Conservation (phyloP, 306 rosid genomes). For the Cicer pinnatifidum region DNA sequence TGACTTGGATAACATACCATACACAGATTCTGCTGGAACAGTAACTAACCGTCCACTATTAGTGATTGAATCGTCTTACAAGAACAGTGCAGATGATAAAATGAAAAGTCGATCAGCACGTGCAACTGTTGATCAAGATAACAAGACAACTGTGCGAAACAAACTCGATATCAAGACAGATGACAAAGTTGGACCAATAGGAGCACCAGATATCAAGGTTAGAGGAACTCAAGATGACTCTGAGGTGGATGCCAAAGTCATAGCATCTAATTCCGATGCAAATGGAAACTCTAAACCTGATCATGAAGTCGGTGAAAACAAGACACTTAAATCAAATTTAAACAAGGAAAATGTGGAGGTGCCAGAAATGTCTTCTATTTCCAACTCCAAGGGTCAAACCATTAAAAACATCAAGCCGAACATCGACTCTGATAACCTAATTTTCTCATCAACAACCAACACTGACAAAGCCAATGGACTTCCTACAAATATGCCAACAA, state of each 20-base stretch:
- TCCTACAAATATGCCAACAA: slow-evolving; percentile 48
- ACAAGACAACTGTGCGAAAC: slow-evolving; percentile 52
- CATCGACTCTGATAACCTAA: slow-evolving; percentile 40
- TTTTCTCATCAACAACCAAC: slow-evolving; percentile 50
- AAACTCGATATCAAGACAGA: slow-evolving; percentile 54
- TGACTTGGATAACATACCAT: slow-evolving; percentile 75
- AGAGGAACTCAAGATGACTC: slow-evolving; percentile 54
- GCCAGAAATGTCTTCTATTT: slow-evolving; percentile 46
- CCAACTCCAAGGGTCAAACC: slow-evolving; percentile 49
- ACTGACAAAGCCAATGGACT: slow-evolving; percentile 54
- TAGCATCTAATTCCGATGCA: slow-evolving; percentile 44
- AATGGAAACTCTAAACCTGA: slow-evolving; percentile 53
- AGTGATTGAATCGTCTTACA: slow-evolving; percentile 74
- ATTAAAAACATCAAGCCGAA: slow-evolving; percentile 48
- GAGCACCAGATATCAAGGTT: slow-evolving; percentile 48
- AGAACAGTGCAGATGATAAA: slow-evolving; percentile 72
- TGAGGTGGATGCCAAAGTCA: slow-evolving; percentile 54
- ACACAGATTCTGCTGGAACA: slow-evolving; percentile 67
- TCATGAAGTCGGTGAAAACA: slow-evolving; percentile 52
- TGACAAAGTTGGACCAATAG: slow-evolving; percentile 49
- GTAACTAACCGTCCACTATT: slow-evolving; percentile 67
- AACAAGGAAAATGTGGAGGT: slow-evolving; percentile 47
- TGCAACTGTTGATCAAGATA: slow-evolving; percentile 65
- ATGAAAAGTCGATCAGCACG: slow-evolving; percentile 53
- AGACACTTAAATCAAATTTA: slow-evolving; percentile 47